Conservation (phyloP, 441 rosid species). For the Pelargonium fulgidum region DNA sequence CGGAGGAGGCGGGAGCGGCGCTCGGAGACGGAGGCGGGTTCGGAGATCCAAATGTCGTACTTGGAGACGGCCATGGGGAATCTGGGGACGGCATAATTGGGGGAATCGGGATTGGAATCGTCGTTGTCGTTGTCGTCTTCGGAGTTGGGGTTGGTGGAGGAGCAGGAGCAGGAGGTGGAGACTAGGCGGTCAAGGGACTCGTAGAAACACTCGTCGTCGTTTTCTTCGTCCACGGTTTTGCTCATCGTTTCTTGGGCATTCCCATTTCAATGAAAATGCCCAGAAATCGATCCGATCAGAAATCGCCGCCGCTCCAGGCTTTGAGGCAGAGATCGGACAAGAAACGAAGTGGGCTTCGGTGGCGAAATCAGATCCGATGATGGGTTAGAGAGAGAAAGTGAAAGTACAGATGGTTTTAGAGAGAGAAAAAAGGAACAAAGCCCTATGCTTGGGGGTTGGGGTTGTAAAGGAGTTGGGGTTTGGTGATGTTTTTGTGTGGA, state of each 20-base stretch:
- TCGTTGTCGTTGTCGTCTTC: conserved; percentile 17
- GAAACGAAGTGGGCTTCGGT: background rate
- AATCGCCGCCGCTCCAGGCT: background rate
- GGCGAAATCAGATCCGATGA: conserved; percentile 2
- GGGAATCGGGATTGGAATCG: conserved; percentile 24
- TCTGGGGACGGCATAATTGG: conserved; percentile 37
- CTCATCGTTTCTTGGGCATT: conserved; percentile 38
- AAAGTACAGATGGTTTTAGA: too few relatives aligned
- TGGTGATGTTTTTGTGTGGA: conserved; percentile 14
- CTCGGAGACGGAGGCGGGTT: conserved; percentile 77
- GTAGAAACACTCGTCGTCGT: conserved; percentile 67
- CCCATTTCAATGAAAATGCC: conserved; percentile 32
- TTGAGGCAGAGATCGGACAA: too few relatives aligned
- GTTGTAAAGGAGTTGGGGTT: too few relatives aligned
- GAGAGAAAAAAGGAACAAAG: background rate
- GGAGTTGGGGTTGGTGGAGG: conserved; percentile 48
- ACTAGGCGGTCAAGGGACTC: conserved; percentile 88
- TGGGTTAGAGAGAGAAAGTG: background rate
- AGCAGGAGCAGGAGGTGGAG: conserved; percentile 64
- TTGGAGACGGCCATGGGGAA: conserved; percentile 40
- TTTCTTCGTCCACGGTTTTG: conserved; percentile 30
- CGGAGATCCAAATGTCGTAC: conserved; percentile 88
- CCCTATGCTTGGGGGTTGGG: background rate
- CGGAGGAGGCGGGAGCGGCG: conserved; percentile 57
- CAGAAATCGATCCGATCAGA: conserved; percentile 7